A percentile compares a stretch with the other conserved stretches of the same genome.
Conservation (phyloP, 1,139 yeast species). For the Kodamaea anthophila region DNA sequence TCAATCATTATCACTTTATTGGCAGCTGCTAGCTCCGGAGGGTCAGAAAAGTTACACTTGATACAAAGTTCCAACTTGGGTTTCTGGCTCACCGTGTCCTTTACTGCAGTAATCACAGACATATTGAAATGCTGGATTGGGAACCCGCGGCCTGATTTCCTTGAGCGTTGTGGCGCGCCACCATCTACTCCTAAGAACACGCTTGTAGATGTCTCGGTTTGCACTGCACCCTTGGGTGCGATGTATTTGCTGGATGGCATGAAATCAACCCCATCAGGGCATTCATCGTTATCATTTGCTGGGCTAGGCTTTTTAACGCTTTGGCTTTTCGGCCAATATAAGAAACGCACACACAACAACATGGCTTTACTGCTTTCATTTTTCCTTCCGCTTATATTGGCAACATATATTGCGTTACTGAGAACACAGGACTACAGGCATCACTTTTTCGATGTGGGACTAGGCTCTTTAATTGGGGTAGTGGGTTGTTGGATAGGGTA, state of each 20-base stretch:
- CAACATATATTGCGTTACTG: conserved; percentile 39
- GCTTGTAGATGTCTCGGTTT: conserved; percentile 18
- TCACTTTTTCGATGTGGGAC: conserved; percentile 35
- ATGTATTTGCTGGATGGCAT: conserved; percentile 63
- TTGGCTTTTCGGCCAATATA: conserved; percentile 20
- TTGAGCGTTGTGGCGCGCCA: conserved; percentile 17
- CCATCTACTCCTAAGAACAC: conserved; percentile 11
- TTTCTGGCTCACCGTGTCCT: conserved; percentile 11
- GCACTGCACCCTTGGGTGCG: conserved; percentile 39
- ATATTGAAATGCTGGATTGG: conserved; percentile 22
- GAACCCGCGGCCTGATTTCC: conserved; percentile 22
- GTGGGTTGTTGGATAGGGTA: conserved; percentile 12
- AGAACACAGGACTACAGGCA: conserved; percentile 42
- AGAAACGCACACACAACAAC: conserved; percentile 3
- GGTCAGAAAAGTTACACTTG: conserved; percentile 12
- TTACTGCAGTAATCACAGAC: conserved; percentile 32
- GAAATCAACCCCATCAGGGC: conserved; percentile 81
- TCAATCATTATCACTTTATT: conserved; percentile 10
- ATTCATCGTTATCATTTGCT: conserved; percentile 63
- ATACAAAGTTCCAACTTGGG: conserved; percentile 17
- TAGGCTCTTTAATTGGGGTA: conserved; percentile 32
- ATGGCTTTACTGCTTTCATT: conserved; percentile 8
- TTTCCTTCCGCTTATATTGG: conserved; percentile 28
- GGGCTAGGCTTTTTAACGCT: conserved; percentile 53
- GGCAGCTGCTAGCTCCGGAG: conserved; percentile 9